These are phyloP conservation scores for Exophiala sp. DNA, from an alignment of 2,329 filamentous ascomycete species.

Conservation along the genomic window DNA sequence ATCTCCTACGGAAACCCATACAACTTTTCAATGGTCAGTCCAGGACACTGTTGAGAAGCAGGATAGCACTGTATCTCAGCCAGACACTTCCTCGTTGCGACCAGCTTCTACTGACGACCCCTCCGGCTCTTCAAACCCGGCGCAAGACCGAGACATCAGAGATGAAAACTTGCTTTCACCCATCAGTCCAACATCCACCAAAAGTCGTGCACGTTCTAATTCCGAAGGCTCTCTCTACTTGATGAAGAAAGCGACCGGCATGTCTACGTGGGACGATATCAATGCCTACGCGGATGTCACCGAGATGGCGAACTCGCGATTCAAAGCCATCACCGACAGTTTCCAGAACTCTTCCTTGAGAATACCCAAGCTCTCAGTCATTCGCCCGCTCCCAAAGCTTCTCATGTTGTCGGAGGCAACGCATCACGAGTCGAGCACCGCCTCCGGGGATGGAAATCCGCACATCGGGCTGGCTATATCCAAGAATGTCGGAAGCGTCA, in stretches of 20 bases:
- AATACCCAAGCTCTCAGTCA: constrained; percentile 45
- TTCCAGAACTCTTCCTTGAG: constrained; percentile 76
- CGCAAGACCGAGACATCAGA: constrained; percentile 29
- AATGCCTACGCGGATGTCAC: constrained; percentile 71
- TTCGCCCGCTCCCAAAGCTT: constrained; percentile 28
- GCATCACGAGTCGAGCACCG: not conserved
- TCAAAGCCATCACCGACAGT: constrained; percentile 87
- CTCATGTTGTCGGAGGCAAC: not conserved
- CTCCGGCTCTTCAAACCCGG: not conserved
- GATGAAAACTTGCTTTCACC: constrained; percentile 21
- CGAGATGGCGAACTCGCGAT: constrained; percentile 78
- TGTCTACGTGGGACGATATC: constrained; percentile 80
- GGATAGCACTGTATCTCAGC: not conserved
- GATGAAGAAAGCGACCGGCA: constrained; percentile 66
- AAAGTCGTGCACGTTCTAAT: constrained; percentile 52
- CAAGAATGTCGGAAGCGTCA: constrained; percentile 12
- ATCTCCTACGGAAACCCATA: constrained; percentile 1
- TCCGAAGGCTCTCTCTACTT: constrained; percentile 73
- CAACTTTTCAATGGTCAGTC: constrained; percentile 8
- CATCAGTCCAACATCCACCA: constrained; percentile 31
- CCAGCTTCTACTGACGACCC: not conserved
- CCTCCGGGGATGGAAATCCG: not conserved
- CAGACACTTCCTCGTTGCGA: not conserved
- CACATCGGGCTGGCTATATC: not conserved
- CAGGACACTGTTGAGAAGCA: constrained; percentile 8